These are phyloP conservation scores for Tolypocladium nubicola DNA, from an alignment of 2,329 filamentous ascomycete species.

Conservation along the genomic window DNA sequence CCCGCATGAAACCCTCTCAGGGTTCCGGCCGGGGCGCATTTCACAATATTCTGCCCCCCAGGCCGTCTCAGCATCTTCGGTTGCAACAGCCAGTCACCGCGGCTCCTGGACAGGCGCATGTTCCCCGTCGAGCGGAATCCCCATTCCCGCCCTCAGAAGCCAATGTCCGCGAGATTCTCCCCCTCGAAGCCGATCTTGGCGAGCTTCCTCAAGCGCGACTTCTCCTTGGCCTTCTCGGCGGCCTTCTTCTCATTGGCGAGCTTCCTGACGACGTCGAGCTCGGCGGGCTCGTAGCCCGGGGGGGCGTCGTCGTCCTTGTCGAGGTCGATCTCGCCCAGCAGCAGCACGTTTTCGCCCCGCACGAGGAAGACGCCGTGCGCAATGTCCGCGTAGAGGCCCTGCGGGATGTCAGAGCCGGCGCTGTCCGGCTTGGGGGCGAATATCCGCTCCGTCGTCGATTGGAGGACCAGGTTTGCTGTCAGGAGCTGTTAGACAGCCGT, in stretches of 20 bases:
- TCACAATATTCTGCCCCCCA: conserved; percentile 52
- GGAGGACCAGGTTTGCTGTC: conserved; percentile 84
- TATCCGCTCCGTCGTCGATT: conserved; percentile 83
- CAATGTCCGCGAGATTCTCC: conserved; percentile 67
- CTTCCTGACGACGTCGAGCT: conserved; percentile 58
- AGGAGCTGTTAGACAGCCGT: neutral
- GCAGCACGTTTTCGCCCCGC: conserved; percentile 89
- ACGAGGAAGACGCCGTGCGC: conserved; percentile 82
- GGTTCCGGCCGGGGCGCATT: conserved; percentile 31
- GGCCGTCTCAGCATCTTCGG: neutral
- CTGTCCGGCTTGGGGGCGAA: conserved; percentile 49
- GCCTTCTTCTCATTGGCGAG: conserved; percentile 63
- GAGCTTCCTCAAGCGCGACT: conserved; percentile 59
- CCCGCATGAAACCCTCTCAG: neutral
- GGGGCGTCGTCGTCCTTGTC: conserved; percentile 87
- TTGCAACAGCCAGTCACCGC: neutral
- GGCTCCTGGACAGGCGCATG: neutral
- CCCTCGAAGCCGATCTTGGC: conserved; percentile 77
- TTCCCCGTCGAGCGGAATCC: neutral
- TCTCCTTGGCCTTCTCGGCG: conserved; percentile 62
- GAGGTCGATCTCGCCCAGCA: conserved; percentile 92
- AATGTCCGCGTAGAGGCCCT: conserved; percentile 68
- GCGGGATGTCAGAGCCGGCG: conserved; percentile 22
- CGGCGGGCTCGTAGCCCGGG: conserved; percentile 57
- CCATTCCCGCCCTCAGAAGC: conserved; percentile 35